Base-by-base conservation (phyloP, 345 rosid species). In the Dipteronia dyeriana region DNA sequence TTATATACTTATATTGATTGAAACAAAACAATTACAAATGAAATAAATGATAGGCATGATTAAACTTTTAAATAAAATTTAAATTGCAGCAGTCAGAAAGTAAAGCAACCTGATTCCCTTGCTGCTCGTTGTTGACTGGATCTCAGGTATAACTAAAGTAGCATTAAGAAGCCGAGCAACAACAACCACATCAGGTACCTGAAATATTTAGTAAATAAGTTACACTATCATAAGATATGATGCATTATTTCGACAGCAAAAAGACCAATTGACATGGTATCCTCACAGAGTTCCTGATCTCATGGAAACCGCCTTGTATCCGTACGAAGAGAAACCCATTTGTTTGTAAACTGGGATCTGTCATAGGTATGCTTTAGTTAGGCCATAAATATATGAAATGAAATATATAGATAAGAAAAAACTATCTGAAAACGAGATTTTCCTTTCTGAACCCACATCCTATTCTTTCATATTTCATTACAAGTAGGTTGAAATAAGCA, bases 231-330 rank as follows among this genome's bases (percentile, higher is more conserved):
- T 26, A 8, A 76, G 64, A 70, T 34, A 71, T 65, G 19, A 66
- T 34, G 23, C 12, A 62, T 4, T 23, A 19, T 9, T 66, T 12
- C 16, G 67, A 57, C 61, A 66, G 19, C 34, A 74, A 75, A n/a
- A 22, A 20, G 3, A 16, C 43, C 59, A 60, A 39, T 22, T 22
- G 16, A 51, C 20, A 56, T 51, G 65, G 31, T 61, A 78, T 78
- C 63, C 95, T 84, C 82, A 96, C 99, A 91, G 99, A 88, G 77
- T 91, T 96, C 88, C 98, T 86, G 68, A 96, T 96, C 87, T 96
- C 98, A 79, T 94, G 98, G 74, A 96, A 96, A 81, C 98, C 99
- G 20, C 99, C 99, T 90, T 91, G 99, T 87, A 94, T 91, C 80
- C 97, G 89, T 54, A 91, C 98, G 83, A 96, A 96, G 77, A 96